Evolutionary conservation across 768 basidiomycete genomes (phyloP).

Genomic region (Clavaria fumosa): DNA sequence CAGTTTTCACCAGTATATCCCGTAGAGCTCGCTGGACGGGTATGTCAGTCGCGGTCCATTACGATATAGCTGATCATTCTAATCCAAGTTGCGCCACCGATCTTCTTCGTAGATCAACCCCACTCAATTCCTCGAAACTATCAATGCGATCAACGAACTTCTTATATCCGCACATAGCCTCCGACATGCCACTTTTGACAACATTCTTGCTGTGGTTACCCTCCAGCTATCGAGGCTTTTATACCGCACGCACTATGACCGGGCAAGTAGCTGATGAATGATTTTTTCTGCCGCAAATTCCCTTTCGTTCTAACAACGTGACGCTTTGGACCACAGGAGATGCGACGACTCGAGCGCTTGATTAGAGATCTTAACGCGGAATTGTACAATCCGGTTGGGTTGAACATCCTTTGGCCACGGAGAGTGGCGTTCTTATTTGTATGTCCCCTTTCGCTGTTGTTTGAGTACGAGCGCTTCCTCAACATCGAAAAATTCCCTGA

Average conservation of each 20-base stretch:
- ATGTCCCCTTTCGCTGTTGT: constrained; percentile 22
- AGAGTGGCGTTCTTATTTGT: constrained; percentile 86
- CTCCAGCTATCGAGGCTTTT: constrained; percentile 69
- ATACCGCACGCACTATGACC: constrained; percentile 62
- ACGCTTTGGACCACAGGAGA: constrained; percentile 38
- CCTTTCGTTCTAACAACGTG: neutral
- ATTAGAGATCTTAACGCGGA: constrained; percentile 57
- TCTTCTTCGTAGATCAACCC: constrained; percentile 56
- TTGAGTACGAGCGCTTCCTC: constrained; percentile 8
- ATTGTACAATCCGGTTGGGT: constrained; percentile 71
- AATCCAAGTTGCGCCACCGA: neutral
- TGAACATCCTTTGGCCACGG: constrained; percentile 78
- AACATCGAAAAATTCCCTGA: neutral
- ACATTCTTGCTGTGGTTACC: constrained; percentile 60
- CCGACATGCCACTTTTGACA: constrained; percentile 58
- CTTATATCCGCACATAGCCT: constrained; percentile 80
- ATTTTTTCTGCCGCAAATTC: constrained; percentile 1
- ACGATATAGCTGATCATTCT: too few relatives aligned
- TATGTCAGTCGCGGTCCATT: constrained; percentile 24
- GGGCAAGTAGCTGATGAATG: constrained; percentile 31
- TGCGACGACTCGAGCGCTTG: constrained; percentile 44
- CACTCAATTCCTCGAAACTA: constrained; percentile 76
- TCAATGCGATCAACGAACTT: constrained; percentile 80
- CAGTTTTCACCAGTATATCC: constrained; percentile 88
- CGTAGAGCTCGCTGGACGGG: constrained; percentile 84